A percentile compares a stretch with the other conserved stretches of the same genome.
phyloP scores from a whole-genome alignment of 148 eudicot species.

The Rheum nobile region DNA sequence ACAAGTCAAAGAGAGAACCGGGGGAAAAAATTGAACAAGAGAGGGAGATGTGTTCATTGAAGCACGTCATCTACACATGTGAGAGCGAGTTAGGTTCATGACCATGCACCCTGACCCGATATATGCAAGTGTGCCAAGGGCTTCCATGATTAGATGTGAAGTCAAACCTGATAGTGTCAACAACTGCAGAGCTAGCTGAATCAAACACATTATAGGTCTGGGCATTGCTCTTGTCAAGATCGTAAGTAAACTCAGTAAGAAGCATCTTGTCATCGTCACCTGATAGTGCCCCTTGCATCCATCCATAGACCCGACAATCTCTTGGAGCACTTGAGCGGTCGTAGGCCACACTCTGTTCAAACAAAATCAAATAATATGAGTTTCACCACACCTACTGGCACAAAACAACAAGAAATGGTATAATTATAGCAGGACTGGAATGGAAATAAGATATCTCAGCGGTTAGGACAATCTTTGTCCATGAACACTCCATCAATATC shows the following conservation, averaged over 20 bases:
- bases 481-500: background rate
- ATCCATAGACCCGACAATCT: conserved; percentile 64
- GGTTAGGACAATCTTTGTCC: background rate
- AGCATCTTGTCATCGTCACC: conserved; percentile 29
- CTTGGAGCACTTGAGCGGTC: conserved; percentile 89
- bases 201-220: conserved; percentile 60
- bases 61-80: background rate
- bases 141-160: conserved; percentile 73
- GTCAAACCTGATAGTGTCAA: conserved; percentile 61
- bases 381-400: background rate
- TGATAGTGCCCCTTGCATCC: conserved; percentile 30
- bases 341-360: conserved; percentile 67
- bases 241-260: conserved; percentile 68
- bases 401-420: background rate
- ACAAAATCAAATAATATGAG: background rate
- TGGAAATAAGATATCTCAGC: background rate
- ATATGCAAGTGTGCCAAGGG: conserved; percentile 70
- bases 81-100: conserved; percentile 42
- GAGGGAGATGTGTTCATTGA: background rate
- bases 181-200: conserved; percentile 21
- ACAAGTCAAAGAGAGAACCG: background rate
- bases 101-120: conserved; percentile 82
- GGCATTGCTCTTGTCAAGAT: conserved; percentile 77
- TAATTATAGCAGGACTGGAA: background rate
- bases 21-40: background rate